Evolutionary conservation across 768 basidiomycete genomes (phyloP).

Genomic region (Cantharellus anzutake): DNA sequence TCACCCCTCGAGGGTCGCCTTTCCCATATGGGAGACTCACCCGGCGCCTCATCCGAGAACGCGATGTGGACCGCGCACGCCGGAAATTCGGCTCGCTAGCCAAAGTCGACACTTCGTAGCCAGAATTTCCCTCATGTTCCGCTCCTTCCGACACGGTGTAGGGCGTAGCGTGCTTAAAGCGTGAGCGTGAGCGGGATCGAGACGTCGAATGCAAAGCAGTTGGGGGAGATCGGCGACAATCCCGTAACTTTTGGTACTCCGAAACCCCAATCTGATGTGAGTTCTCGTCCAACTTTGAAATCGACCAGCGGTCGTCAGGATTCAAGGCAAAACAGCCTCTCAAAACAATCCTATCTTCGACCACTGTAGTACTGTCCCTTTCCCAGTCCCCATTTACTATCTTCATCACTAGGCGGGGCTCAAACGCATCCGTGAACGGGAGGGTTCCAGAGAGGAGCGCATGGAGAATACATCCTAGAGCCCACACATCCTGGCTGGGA

Average conservation of each 20-base stretch:
- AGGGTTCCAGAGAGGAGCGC: conserved; percentile 67
- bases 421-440: conserved; percentile 78
- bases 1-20: background rate
- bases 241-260: background rate
- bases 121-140: background rate
- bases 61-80: background rate
- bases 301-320: background rate
- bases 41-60: background rate
- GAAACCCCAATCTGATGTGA: background rate
- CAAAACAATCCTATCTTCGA: background rate
- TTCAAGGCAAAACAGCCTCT: background rate
- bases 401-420: conserved; percentile 81
- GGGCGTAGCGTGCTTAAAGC: background rate
- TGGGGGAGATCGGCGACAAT: background rate
- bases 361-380: background rate
- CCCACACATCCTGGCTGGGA: conserved; percentile 91
- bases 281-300: background rate
- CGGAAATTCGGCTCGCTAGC: background rate
- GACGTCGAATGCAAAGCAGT: background rate
- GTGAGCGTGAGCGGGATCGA: background rate
- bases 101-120: background rate
- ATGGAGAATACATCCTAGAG: conserved; percentile 78
- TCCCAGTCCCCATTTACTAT: conserved; percentile 55
- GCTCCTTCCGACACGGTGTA: background rate
- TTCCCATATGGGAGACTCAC: background rate